Evolutionary conservation across 2,329 filamentous ascomycete species (phyloP).

Genomic region (Alternaria panax): DNA sequence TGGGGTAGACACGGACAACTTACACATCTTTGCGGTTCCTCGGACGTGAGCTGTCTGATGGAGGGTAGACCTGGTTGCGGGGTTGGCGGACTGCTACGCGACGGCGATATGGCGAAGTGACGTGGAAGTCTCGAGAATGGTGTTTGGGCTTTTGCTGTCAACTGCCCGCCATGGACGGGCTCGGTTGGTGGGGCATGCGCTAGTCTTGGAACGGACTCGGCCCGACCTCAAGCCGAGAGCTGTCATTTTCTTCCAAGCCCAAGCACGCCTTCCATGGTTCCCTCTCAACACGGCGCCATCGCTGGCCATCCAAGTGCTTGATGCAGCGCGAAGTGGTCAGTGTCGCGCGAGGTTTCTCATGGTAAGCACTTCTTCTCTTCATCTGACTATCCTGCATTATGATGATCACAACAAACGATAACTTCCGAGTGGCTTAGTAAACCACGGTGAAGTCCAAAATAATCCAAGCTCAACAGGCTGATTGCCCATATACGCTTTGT

Average conservation of each 20-base stretch:
- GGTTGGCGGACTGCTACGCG: conserved; percentile 13
- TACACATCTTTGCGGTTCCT: conserved; percentile 21
- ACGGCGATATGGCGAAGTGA: conserved; percentile 10
- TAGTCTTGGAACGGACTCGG: conserved; percentile 19
- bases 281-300: conserved; percentile 13
- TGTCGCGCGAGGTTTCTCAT: background rate
- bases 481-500: conserved; percentile 34
- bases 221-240: conserved; percentile 27
- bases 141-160: conserved; percentile 33
- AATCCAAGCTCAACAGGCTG: conserved; percentile 65
- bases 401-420: conserved; percentile 45
- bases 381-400: conserved; percentile 20
- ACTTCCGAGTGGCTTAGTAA: conserved; percentile 42
- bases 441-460: conserved; percentile 49
- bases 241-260: conserved; percentile 23
- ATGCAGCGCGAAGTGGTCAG: conserved; percentile 3
- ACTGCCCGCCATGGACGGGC: conserved; percentile 29
- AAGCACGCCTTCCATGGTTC: conserved; percentile 15
- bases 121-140: conserved; percentile 19
- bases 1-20: conserved; percentile 14
- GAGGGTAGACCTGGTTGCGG: background rate
- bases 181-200: conserved; percentile 39
- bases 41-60: background rate
- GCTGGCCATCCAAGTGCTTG: conserved; percentile 4
- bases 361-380: conserved; percentile 29